Evolutionary conservation across 2,329 filamentous ascomycete species (phyloP), one percentile per base, ranked within the genome.

Genomic region (Scolecobasidium constrictum): DNA sequence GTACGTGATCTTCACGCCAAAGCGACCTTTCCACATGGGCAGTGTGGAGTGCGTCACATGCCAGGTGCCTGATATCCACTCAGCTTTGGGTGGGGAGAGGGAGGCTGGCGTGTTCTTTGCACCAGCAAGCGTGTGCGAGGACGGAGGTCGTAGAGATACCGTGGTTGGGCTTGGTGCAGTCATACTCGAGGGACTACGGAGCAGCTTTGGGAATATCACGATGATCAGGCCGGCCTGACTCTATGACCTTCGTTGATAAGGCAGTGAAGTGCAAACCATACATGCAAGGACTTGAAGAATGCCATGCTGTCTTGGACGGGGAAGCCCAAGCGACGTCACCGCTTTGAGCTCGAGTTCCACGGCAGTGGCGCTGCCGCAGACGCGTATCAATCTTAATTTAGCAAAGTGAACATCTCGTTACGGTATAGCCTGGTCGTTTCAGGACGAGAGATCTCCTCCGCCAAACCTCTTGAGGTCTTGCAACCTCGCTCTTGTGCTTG

Each of bases 1-100:
- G 68, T 93, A 93, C 23, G 77, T 82, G 58, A 93, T 90, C 53
- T 74, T 73, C 12, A 93, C 84, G 62, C 92, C 92, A 57, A 78
- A 80, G 42, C 83, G 80, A 37, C 75, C 73, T 52, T 78, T 78
- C 86, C 86, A 93, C 82, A 92, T 87, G 48, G 74, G 65, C 59
- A 65, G 16, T 53, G 57, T 48, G 6, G 50, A 46, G 26, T 48
- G 49, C 23, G 52, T 59, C 18, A 47, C 40, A 46, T 51, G 46
- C 51, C 49, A 42, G 23, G 47, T 41, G 34, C 34, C 47, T 7
- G 36, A 33, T 12, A 35, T 28, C 23, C 35, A 48, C 21, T 36
- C 23, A 5, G 20, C 26, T 4, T 13, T 50, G 59, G 44, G 46
- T 6, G 46, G 43, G 3, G 43, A 19, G 16, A 43, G 13, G 12